Evolutionary conservation across 306 rosid species (phyloP), one percentile per base, ranked within the genome.

Genomic region (Trifolium dubium): DNA sequence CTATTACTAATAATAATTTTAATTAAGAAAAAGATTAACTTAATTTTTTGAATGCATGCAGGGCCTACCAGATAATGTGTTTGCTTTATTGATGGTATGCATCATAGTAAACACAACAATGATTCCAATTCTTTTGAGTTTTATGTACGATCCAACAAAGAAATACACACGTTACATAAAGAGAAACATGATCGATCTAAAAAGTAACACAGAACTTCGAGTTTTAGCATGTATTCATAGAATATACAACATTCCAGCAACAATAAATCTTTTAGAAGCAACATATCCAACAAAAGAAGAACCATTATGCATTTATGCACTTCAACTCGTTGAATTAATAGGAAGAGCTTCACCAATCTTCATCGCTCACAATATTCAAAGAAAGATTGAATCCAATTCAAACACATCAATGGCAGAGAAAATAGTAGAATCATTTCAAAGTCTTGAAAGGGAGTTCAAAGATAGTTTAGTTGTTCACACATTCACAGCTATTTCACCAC

Each of bases 281-380:
- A 15, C 81, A 4, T 78, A 79, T 67, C 95, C 94, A 1, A 85
- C 86, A 0, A 79, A 54, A 18, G 84, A 88, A 2, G 69, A 73
- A 10, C 94, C 91, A 0, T 19, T 90, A 3, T 32, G 64, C 2
- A 53, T 80, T 11, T 83, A 79, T 11, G 90, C 75, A 1, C 88
- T 92, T 3, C 95, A 90, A 30, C 89, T 92, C 3, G 76, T 81
- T 3, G 92, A 90, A 60, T 79, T 92, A 8, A 76, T 88, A 0
- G 95, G 96, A 15, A 64, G 92, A 29, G 84, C 92, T 29, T 12
- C 91, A n/a, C 91, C 96, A 0, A 6, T 90, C 9, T 86, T 92
- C 80, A 84, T 88, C 17, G 69, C 83, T 39, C 94, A 88, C 81
- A 79, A 90, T 2, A 58, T 84, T 30, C 86, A 84, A 3, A 80